phyloP scores from a whole-genome alignment of 805 yeast species.

The Candida boleticola region DNA sequence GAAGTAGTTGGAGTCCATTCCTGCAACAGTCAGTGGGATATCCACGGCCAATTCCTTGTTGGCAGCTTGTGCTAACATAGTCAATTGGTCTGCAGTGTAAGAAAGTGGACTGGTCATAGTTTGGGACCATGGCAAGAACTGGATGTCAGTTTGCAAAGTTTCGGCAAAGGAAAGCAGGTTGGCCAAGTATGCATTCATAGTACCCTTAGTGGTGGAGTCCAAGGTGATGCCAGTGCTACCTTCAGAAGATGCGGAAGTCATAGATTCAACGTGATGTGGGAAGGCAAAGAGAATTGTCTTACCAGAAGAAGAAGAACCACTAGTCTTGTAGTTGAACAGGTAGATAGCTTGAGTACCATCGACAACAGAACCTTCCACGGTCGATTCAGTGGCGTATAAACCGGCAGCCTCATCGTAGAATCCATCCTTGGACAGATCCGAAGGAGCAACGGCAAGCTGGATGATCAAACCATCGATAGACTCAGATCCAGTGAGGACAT shows the following conservation, averaged over 20 bases:
- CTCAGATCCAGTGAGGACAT: slow-evolving; percentile 42
- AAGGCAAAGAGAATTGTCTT: slow-evolving; percentile 49
- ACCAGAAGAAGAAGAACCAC: slow-evolving; percentile 48
- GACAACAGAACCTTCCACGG: slow-evolving; percentile 44
- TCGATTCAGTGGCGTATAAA: slow-evolving; percentile 52
- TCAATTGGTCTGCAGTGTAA: slow-evolving; percentile 45
- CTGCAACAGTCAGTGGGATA: slow-evolving; percentile 38
- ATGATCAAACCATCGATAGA: slow-evolving; percentile 46
- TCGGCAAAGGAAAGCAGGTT: slow-evolving; percentile 36
- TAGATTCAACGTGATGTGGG: slow-evolving; percentile 50
- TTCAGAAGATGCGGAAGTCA: slow-evolving; percentile 24
- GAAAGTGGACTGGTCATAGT: slow-evolving; percentile 25
- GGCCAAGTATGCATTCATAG: slow-evolving; percentile 46
- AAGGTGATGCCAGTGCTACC: slow-evolving; percentile 41
- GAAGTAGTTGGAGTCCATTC: slow-evolving; percentile 44
- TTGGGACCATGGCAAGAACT: slow-evolving; percentile 47
- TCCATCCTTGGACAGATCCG: slow-evolving; percentile 27
- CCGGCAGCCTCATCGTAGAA: slow-evolving; percentile 70
- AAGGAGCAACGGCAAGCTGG: slow-evolving; percentile 37
- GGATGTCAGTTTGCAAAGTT: slow-evolving; percentile 35
- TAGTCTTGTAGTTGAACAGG: slow-evolving; percentile 45
- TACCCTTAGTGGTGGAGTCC: slow-evolving; percentile 51
- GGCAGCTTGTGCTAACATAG: slow-evolving; percentile 43
- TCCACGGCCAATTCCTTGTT: slow-evolving; percentile 47
- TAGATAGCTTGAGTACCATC: slow-evolving; percentile 48